These are phyloP conservation scores for Fusarium anguioides DNA, from an alignment of 2,329 filamentous ascomycete genomes.

Conservation along the genomic window DNA sequence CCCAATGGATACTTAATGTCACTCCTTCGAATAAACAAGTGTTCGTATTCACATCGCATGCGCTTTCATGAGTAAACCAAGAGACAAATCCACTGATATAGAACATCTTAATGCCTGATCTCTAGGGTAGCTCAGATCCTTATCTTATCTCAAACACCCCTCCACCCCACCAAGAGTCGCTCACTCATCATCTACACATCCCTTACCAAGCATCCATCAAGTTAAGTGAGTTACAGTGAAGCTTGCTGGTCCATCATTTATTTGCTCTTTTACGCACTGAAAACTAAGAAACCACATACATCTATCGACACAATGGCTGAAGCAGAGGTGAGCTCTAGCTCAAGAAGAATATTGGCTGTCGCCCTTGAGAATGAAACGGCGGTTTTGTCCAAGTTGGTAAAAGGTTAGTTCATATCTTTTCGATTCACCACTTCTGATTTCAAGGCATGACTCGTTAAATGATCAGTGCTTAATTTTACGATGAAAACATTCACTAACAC, in stretches of 20 bases:
- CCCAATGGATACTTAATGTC: no score
- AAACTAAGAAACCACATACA: rapidly evolving
- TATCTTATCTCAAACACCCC: conserved; percentile 33
- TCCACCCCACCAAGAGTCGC: conserved; percentile 11
- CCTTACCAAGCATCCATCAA: conserved; percentile 32
- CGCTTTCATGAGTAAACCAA: background rate
- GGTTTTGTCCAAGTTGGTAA: conserved; percentile 62
- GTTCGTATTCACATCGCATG: no score
- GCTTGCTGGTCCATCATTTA: background rate
- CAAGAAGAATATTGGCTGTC: conserved; percentile 67
- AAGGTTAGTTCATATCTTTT: conserved; percentile 55
- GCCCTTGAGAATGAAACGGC: conserved; percentile 59
- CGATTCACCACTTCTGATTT: background rate
- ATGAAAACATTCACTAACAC: conserved; percentile 4
- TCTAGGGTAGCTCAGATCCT: conserved; percentile 9
- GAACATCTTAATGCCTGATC: rapidly evolving
- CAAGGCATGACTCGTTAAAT: background rate
- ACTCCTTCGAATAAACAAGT: no score
- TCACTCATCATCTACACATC: conserved; percentile 37
- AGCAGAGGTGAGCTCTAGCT: conserved; percentile 34
- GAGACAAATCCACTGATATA: no score
- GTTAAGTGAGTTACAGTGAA: background rate
- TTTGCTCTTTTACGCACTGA: no score
- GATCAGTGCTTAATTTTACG: background rate
- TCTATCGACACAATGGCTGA: conserved; percentile 30